A percentile compares a stretch with the other conserved stretches of the same genome.
Conservation (phyloP, 2,329 filamentous ascomycete species). For the Trichocomaceae sp. region DNA sequence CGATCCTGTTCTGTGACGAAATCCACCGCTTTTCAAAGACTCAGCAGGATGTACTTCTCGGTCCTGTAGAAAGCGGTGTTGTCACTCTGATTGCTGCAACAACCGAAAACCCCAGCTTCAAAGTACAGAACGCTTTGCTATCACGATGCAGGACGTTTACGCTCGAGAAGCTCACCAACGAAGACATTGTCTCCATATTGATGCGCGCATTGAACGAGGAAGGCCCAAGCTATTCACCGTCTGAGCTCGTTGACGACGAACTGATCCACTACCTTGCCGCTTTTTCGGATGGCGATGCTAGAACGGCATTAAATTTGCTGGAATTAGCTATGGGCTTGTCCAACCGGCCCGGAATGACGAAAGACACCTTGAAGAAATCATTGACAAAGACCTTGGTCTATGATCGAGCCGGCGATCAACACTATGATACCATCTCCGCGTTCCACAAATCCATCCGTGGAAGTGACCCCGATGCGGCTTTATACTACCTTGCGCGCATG, state of each 20-base stretch:
- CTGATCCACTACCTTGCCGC: slow-evolving; percentile 74
- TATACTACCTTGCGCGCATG: slow-evolving; percentile 96
- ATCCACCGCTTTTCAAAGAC: slow-evolving; percentile 86
- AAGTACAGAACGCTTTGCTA: slow-evolving; percentile 78
- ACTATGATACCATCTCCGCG: slow-evolving; percentile 95
- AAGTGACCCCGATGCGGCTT: slow-evolving; percentile 73
- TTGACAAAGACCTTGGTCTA: slow-evolving; percentile 92
- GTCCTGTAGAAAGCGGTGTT: slow-evolving; percentile 82
- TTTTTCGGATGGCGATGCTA: slow-evolving; percentile 87
- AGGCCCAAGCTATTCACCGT: slow-evolving; percentile 43
- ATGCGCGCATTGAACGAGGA: slow-evolving; percentile 65
- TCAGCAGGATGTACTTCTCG: slow-evolving; percentile 92
- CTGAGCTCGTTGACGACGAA: slow-evolving; percentile 62
- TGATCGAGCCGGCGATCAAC: slow-evolving; percentile 88
- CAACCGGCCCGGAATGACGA: slow-evolving; percentile 57
- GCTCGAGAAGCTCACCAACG: slow-evolving; percentile 64
- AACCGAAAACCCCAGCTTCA: slow-evolving; percentile 95
- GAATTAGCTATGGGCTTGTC: slow-evolving; percentile 80
- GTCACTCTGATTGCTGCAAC: slow-evolving; percentile 92
- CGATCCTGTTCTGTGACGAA: slow-evolving; percentile 96
- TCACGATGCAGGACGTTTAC: slow-evolving; percentile 90
- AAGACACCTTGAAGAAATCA: slow-evolving; percentile 68
- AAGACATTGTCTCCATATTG: slow-evolving; percentile 68
- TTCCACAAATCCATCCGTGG: slow-evolving; percentile 95
- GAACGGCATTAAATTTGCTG: slow-evolving; percentile 85